These are phyloP conservation scores for Cercospora beticola DNA, from an alignment of 2,329 filamentous ascomycete species.

Conservation along the genomic window DNA sequence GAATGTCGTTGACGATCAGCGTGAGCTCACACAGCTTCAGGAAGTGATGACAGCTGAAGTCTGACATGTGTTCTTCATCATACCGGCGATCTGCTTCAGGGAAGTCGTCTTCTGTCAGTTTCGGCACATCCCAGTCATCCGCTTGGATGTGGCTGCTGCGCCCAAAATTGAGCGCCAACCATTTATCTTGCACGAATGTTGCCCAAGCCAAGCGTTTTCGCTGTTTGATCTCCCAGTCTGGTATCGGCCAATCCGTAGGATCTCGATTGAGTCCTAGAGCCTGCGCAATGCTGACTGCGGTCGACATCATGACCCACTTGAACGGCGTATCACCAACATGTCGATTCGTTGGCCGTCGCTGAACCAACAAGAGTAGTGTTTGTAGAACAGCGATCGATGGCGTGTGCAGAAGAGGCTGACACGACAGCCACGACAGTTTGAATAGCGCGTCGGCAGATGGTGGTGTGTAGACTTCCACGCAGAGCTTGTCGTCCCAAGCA, in stretches of 20 bases:
- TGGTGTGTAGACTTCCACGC: conserved; percentile 38
- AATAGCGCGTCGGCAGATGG: conserved; percentile 38
- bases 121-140: conserved; percentile 57
- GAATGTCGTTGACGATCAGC: conserved; percentile 53
- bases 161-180: conserved; percentile 59
- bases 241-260: conserved; percentile 62
- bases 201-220: conserved; percentile 64
- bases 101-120: conserved; percentile 49
- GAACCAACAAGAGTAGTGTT: conserved; percentile 36
- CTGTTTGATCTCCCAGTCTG: conserved; percentile 62
- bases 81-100: conserved; percentile 28
- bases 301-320: conserved; percentile 38
- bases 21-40: conserved; percentile 54
- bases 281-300: conserved; percentile 55
- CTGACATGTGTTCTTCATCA: conserved; percentile 19
- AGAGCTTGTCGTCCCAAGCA: conserved; percentile 45
- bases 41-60: conserved; percentile 43
- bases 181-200: conserved; percentile 65
- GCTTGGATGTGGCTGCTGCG: conserved; percentile 56
- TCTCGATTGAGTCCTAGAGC: conserved; percentile 62
- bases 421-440: conserved; percentile 36
- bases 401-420: conserved; percentile 34
- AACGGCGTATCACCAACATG: conserved; percentile 38
- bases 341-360: conserved; percentile 37
- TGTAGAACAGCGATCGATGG: conserved; percentile 37